A percentile compares a stretch with the other conserved stretches of the same genome.
Conservation (phyloP, 2,329 filamentous ascomycete genomes). For the Microcyclospora tardicrescens region DNA sequence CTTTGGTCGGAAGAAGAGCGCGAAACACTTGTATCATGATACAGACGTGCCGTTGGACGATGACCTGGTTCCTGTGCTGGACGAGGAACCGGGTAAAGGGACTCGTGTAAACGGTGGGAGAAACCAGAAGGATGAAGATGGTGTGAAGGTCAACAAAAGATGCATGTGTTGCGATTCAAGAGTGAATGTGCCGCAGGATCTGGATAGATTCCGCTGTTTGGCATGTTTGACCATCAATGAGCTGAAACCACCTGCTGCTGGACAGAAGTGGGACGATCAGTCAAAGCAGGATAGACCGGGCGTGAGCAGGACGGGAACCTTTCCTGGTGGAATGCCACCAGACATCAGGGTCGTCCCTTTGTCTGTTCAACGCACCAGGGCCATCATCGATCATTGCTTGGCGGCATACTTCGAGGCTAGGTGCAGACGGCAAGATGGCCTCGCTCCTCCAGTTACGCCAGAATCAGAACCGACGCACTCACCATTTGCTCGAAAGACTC, state of each 20-base stretch:
- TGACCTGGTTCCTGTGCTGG: slow-evolving; percentile 28
- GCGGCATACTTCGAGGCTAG: slow-evolving; percentile 34
- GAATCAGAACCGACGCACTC: background rate
- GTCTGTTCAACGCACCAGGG: slow-evolving; percentile 47
- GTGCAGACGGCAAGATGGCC: slow-evolving; percentile 11
- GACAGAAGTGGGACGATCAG: slow-evolving; percentile 10
- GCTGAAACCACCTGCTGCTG: slow-evolving; percentile 28
- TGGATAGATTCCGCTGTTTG: slow-evolving; percentile 67
- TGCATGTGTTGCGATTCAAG: slow-evolving; percentile 79
- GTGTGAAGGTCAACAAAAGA: slow-evolving; percentile 54
- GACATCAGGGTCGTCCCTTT: slow-evolving; percentile 29
- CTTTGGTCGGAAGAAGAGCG: slow-evolving; percentile 45
- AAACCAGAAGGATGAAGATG: slow-evolving; percentile 29
- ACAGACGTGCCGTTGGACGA: slow-evolving; percentile 30
- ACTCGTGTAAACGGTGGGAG: slow-evolving; percentile 18
- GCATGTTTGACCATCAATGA: slow-evolving; percentile 80
- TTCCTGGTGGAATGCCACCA: slow-evolving; percentile 6
- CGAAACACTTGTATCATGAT: slow-evolving; percentile 28
- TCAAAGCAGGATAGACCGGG: slow-evolving; percentile 6
- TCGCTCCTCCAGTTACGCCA: background rate
- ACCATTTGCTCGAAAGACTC: slow-evolving; percentile 1
- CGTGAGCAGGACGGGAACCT: slow-evolving; percentile 8
- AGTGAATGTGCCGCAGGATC: slow-evolving; percentile 63
- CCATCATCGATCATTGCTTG: slow-evolving; percentile 44
- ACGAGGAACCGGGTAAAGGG: slow-evolving; percentile 21